These are phyloP conservation scores for Penicillium sp. DNA, from an alignment of 2,329 filamentous ascomycete genomes.

Conservation along the genomic window DNA sequence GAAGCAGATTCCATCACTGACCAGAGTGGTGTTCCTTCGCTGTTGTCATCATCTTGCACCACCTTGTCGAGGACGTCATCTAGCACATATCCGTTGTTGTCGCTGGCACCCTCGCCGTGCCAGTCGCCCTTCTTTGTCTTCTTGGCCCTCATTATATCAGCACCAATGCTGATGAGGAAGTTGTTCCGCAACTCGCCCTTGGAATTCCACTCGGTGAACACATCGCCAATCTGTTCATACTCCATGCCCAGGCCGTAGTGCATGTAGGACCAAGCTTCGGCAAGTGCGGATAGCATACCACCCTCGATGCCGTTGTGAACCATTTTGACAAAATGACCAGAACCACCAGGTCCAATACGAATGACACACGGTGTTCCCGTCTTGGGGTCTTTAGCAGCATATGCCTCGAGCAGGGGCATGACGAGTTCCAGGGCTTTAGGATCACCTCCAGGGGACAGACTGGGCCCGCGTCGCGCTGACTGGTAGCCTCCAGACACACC, in stretches of 20 bases:
- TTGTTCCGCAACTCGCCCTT: constrained; percentile 60
- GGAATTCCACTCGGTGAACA: constrained; percentile 63
- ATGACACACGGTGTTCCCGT: constrained; percentile 62
- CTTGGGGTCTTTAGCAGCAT: constrained; percentile 62
- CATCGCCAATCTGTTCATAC: constrained; percentile 61
- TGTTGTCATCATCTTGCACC: constrained; percentile 66
- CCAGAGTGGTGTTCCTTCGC: constrained; percentile 69
- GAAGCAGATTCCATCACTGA: constrained; percentile 62
- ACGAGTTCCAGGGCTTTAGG: constrained; percentile 58
- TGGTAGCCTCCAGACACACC: constrained; percentile 72
- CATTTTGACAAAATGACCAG: constrained; percentile 75
- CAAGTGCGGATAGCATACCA: constrained; percentile 66
- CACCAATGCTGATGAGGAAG: constrained; percentile 65
- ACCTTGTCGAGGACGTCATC: constrained; percentile 68
- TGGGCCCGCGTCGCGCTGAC: constrained; percentile 64
- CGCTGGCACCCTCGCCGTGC: constrained; percentile 34
- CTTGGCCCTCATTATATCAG: constrained; percentile 59
- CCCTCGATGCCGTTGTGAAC: constrained; percentile 75
- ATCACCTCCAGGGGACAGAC: constrained; percentile 67
- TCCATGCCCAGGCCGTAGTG: constrained; percentile 58
- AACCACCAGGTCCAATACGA: constrained; percentile 61
- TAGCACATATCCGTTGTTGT: constrained; percentile 54
- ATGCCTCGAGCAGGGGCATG: constrained; percentile 61
- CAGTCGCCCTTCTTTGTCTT: constrained; percentile 43
- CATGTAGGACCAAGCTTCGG: constrained; percentile 67